These are phyloP conservation scores for Coemansia sp. DNA, from an alignment of 192 early-diverging fungal genomes.

Conservation along the genomic window DNA sequence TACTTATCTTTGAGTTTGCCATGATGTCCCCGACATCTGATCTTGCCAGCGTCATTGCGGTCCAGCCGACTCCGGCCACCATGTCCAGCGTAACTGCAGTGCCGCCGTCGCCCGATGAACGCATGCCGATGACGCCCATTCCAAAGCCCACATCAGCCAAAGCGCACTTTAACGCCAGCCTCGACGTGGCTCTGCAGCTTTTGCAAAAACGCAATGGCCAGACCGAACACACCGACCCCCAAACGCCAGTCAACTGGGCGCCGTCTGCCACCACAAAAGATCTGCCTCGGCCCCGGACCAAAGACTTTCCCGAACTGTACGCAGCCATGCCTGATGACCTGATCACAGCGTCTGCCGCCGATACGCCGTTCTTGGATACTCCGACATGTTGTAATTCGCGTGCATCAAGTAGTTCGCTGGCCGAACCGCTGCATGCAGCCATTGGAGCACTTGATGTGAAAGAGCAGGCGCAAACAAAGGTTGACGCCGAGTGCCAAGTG, in stretches of 20 bases:
- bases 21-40: background rate
- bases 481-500: constrained; percentile 53
- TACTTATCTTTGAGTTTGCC: constrained; percentile 4
- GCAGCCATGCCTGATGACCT: constrained; percentile 34
- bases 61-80: constrained; percentile 2
- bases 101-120: constrained; percentile 38
- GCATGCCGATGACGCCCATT: constrained; percentile 7
- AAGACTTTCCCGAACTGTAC: constrained; percentile 4
- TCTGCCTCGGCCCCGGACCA: constrained; percentile 1
- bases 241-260: constrained; percentile 1
- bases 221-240: background rate
- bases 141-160: constrained; percentile 19
- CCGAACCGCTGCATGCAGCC: constrained; percentile 1
- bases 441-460: background rate
- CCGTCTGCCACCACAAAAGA: background rate
- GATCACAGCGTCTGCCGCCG: constrained; percentile 14
- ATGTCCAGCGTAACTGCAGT: constrained; percentile 23
- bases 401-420: constrained; percentile 14
- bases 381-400: constrained; percentile 28
- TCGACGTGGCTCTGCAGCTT: constrained; percentile 43
- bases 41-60: no score
- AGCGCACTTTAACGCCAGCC: constrained; percentile 52
- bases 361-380: constrained; percentile 9
- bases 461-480: background rate
- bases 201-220: constrained; percentile 12